These are phyloP conservation scores for Cyclotella atomus DNA, from an alignment of 108 stramenopile species.

Conservation along the genomic window DNA sequence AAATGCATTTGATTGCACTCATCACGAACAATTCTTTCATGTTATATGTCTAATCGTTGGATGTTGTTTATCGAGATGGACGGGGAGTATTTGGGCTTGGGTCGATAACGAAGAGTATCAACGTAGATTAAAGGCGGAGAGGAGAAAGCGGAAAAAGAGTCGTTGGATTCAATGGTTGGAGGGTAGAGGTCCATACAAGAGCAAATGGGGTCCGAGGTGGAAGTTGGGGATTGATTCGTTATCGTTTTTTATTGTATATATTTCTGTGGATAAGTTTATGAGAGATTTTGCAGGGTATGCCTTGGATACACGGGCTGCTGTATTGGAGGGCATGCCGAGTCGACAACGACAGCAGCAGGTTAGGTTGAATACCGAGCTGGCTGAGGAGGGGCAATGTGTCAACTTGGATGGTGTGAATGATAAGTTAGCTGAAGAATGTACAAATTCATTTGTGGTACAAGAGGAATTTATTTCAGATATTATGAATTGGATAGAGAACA, in stretches of 20 bases:
- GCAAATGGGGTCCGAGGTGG: not conserved
- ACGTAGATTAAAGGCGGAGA: not conserved
- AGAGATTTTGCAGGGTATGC: not conserved
- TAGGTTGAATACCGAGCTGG: too few species aligned
- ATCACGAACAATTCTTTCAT: conserved; percentile 3
- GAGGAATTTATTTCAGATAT: conserved; percentile 4
- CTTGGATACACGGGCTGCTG: not conserved
- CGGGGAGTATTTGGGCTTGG: not conserved
- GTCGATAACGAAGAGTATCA: not conserved
- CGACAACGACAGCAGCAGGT: not conserved
- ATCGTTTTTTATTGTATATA: not conserved
- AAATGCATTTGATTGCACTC: conserved; percentile 6
- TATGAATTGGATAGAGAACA: conserved; percentile 10
- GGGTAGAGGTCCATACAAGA: not conserved
- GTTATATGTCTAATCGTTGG: not conserved
- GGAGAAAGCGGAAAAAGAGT: not conserved
- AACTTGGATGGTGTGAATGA: not conserved
- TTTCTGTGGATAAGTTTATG: not conserved
- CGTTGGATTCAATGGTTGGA: not conserved
- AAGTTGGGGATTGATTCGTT: not conserved
- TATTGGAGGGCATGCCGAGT: conserved; percentile 11
- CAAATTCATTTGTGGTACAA: not conserved
- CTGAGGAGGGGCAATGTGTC: not conserved
- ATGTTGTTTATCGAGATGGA: not conserved
- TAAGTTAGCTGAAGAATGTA: not conserved